A percentile compares a stretch with the other conserved stretches of the same genome.
These are phyloP conservation scores for Calonectria hongkongensis DNA, from an alignment of 2,329 filamentous ascomycete genomes.

Conservation along the genomic window DNA sequence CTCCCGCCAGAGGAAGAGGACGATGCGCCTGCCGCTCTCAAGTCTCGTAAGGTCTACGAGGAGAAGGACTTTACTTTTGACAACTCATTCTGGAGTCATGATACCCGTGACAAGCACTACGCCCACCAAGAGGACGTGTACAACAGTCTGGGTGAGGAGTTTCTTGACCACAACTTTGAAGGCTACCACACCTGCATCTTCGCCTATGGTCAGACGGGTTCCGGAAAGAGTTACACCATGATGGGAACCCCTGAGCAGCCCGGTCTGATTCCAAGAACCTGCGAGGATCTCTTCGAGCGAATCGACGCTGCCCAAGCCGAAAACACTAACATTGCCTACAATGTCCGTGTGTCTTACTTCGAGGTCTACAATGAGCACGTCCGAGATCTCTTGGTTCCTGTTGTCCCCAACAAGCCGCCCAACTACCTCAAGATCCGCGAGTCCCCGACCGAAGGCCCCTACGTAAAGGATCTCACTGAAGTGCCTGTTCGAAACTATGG, in stretches of 20 bases:
- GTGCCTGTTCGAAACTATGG: slow-evolving; percentile 90
- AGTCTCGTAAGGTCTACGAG: slow-evolving; percentile 84
- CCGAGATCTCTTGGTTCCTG: slow-evolving; percentile 90
- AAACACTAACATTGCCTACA: slow-evolving; percentile 94
- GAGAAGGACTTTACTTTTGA: slow-evolving; percentile 97
- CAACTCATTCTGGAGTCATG: slow-evolving; percentile 98
- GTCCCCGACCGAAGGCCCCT: slow-evolving; percentile 94
- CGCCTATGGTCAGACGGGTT: slow-evolving; percentile 97
- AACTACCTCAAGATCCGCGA: slow-evolving; percentile 98
- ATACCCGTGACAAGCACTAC: slow-evolving; percentile 87
- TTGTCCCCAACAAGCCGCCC: slow-evolving; percentile 80
- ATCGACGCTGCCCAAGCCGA: slow-evolving; percentile 87
- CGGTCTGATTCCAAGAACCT: slow-evolving; percentile 95
- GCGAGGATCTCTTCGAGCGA: slow-evolving; percentile 95
- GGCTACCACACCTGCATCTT: slow-evolving; percentile 99
- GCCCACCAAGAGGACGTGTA: slow-evolving; percentile 96
- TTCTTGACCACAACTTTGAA: slow-evolving; percentile 99
- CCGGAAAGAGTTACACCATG: slow-evolving; percentile 98
- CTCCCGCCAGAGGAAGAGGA: slow-evolving; percentile 78
- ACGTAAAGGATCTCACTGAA: slow-evolving; percentile 97
- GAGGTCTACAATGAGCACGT: slow-evolving; percentile 99
- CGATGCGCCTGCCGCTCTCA: slow-evolving; percentile 71
- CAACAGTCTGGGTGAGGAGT: slow-evolving; percentile 94
- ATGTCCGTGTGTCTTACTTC: slow-evolving; percentile 98
- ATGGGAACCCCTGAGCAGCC: slow-evolving; percentile 93